phyloP scores from a whole-genome alignment of 306 rosid species.

The Oemleria cerasiformis region DNA sequence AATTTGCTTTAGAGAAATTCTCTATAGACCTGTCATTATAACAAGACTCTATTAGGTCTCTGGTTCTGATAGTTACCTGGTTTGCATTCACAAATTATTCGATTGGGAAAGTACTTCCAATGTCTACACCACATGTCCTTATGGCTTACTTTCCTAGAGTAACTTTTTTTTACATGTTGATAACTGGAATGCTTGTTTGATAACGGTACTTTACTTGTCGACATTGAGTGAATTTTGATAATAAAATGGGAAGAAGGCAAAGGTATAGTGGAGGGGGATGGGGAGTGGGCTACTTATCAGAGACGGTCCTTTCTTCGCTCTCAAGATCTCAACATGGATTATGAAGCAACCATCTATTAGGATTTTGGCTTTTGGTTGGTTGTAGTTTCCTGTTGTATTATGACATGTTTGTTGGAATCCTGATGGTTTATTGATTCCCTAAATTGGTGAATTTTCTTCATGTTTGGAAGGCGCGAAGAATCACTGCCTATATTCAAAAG shows the following conservation, averaged over 20 bases:
- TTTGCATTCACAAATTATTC: background rate
- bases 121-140: background rate
- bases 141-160: background rate
- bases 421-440: constrained; percentile 15
- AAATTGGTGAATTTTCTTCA: constrained; percentile 31
- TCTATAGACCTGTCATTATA: background rate
- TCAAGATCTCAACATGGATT: background rate
- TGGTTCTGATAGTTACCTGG: background rate
- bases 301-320: background rate
- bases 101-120: background rate
- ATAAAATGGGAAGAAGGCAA: constrained; percentile 2
- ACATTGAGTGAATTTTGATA: background rate
- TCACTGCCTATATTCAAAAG: constrained; percentile 88
- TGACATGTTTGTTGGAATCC: background rate
- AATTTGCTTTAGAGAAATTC: background rate
- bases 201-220: background rate
- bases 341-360: background rate
- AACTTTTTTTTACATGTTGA: background rate
- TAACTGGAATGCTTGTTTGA: background rate
- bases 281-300: background rate
- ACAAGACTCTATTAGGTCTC: background rate
- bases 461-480: constrained; percentile 85
- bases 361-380: background rate
- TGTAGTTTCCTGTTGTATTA: background rate
- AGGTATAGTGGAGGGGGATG: background rate